A percentile compares a stretch with the other conserved stretches of the same genome.
phyloP scores from a whole-genome alignment of 345 rosid species.

The Clarkia xantiana region DNA sequence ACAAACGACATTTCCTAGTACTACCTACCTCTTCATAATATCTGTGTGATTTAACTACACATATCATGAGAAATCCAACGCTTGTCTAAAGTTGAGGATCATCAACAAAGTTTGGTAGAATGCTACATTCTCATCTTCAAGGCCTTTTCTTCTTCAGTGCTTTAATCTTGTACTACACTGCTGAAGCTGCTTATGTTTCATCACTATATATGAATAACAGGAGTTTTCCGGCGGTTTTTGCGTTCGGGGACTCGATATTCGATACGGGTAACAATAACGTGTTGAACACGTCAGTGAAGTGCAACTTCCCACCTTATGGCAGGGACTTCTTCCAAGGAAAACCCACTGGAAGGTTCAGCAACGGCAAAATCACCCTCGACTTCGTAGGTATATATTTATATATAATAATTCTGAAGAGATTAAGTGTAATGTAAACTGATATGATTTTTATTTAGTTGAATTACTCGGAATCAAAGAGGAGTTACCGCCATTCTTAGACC shows the following conservation, averaged over 20 bases:
- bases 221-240: constrained; percentile 27
- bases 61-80: too few species aligned
- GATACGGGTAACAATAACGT: constrained; percentile 60
- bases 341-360: constrained; percentile 48
- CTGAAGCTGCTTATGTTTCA: too few species aligned
- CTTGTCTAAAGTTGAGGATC: too few species aligned
- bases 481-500: constrained; percentile 47
- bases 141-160: too few species aligned
- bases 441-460: constrained; percentile 21
- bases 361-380: constrained; percentile 50
- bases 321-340: constrained; percentile 18
- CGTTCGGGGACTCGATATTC: constrained; percentile 52
- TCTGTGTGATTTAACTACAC: too few species aligned
- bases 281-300: constrained; percentile 20
- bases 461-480: constrained; percentile 37
- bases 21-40: too few species aligned
- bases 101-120: too few species aligned
- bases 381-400: constrained; percentile 19
- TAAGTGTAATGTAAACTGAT: not conserved
- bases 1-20: too few species aligned
- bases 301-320: constrained; percentile 49
- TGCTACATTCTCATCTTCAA: too few species aligned
- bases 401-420: not conserved
- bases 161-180: too few species aligned
- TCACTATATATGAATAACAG: too few species aligned